These are phyloP conservation scores for Wickerhamomyces ciferrii DNA, from an alignment of 805 yeast genomes.

Conservation along the genomic window DNA sequence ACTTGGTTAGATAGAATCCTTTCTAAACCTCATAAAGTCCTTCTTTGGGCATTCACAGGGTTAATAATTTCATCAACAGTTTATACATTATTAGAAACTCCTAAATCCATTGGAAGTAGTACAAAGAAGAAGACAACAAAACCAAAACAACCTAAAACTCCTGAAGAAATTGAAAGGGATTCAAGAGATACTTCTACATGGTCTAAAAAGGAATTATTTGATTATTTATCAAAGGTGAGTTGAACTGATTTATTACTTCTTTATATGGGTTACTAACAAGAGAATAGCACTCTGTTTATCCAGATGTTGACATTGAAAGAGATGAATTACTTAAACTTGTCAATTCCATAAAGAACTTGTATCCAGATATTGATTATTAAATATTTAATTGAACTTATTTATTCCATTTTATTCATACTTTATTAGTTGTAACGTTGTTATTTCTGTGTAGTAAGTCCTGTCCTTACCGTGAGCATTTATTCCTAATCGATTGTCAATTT, in stretches of 20 bases:
- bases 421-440: neutral
- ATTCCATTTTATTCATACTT: no score
- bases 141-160: slow-evolving; percentile 1
- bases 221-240: slow-evolving; percentile 11
- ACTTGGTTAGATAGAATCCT: neutral
- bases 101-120: neutral
- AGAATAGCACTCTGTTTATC: slow-evolving; percentile 9
- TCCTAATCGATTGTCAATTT: neutral
- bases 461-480: neutral
- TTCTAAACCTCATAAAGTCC: neutral
- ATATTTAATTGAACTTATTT: no score
- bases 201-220: slow-evolving; percentile 10
- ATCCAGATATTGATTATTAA: slow-evolving; percentile 4
- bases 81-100: slow-evolving; percentile 10
- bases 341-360: slow-evolving; percentile 7
- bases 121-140: neutral
- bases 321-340: slow-evolving; percentile 12
- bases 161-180: slow-evolving; percentile 1
- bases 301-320: slow-evolving; percentile 10
- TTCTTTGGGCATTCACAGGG: slow-evolving; percentile 9
- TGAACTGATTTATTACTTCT: neutral
- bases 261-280: neutral
- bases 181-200: neutral
- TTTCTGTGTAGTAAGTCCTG: no score
- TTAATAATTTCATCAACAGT: slow-evolving; percentile 10